phyloP scores from a whole-genome alignment of 768 basidiomycete genomes.

The Suillus spraguei region DNA sequence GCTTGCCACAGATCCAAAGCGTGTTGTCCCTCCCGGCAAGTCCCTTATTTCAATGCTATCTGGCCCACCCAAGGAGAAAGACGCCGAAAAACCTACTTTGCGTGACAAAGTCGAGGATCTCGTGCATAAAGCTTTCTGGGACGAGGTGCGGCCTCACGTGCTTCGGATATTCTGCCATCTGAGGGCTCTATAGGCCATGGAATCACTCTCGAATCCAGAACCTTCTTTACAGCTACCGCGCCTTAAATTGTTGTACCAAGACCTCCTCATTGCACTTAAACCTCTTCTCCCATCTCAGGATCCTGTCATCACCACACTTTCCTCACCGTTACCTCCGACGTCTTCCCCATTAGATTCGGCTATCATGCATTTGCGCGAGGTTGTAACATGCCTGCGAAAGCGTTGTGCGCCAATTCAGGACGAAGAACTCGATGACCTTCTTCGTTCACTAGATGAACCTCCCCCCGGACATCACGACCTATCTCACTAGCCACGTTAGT shows the following conservation, averaged over 20 bases:
- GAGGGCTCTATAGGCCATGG: constrained; percentile 48
- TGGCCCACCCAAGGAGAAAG: constrained; percentile 22
- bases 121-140: constrained; percentile 73
- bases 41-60: constrained; percentile 68
- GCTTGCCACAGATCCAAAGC: constrained; percentile 62
- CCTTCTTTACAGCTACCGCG: constrained; percentile 63
- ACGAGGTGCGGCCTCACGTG: constrained; percentile 50
- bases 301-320: constrained; percentile 50
- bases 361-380: constrained; percentile 54
- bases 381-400: constrained; percentile 51
- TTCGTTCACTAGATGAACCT: constrained; percentile 37
- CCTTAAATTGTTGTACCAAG: constrained; percentile 56
- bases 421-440: constrained; percentile 47
- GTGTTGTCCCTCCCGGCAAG: constrained; percentile 71
- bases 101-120: constrained; percentile 50
- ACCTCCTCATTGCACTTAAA: constrained; percentile 50
- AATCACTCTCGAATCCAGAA: constrained; percentile 55
- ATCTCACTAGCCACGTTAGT: constrained; percentile 47
- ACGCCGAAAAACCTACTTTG: constrained; percentile 32
- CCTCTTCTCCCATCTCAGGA: constrained; percentile 63
- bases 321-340: constrained; percentile 65
- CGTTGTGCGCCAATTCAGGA: constrained; percentile 75
- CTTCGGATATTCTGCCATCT: constrained; percentile 18
- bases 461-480: constrained; percentile 25
- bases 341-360: constrained; percentile 66